Evolutionary conservation across 345 rosid species (phyloP).

Genomic region (Syzygium oleosum): DNA sequence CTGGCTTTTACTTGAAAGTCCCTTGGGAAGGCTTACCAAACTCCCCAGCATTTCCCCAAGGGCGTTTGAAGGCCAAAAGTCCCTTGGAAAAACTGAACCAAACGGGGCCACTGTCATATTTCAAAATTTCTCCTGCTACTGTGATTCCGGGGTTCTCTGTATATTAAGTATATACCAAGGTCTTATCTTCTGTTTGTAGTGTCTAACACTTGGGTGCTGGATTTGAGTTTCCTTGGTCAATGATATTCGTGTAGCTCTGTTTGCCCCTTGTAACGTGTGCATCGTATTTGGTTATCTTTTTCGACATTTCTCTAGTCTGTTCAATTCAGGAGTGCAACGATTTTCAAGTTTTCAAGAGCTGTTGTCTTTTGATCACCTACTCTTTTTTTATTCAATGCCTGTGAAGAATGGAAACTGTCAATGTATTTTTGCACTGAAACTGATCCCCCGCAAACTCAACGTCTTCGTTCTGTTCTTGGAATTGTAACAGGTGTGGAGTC

Average conservation of each 20-base stretch:
- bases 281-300: neutral
- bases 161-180: neutral
- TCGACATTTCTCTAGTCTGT: neutral
- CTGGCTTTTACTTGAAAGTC: too few relatives aligned
- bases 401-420: neutral
- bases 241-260: neutral
- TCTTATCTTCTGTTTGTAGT: neutral
- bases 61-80: too few relatives aligned
- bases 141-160: neutral
- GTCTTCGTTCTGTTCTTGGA: neutral
- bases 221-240: neutral
- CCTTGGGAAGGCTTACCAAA: too few relatives aligned
- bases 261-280: neutral
- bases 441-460: neutral
- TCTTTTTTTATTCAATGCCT: neutral
- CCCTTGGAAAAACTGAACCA: too few relatives aligned
- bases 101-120: neutral
- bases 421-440: neutral
- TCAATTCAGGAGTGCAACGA: neutral
- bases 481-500: constrained; percentile 26
- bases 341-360: neutral
- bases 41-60: too few relatives aligned
- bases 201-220: neutral
- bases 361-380: neutral
- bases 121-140: neutral